A percentile compares a stretch with the other conserved stretches of the same genome.
Evolutionary conservation across 768 basidiomycete species (phyloP).

Genomic region (Amylocystis lapponica): DNA sequence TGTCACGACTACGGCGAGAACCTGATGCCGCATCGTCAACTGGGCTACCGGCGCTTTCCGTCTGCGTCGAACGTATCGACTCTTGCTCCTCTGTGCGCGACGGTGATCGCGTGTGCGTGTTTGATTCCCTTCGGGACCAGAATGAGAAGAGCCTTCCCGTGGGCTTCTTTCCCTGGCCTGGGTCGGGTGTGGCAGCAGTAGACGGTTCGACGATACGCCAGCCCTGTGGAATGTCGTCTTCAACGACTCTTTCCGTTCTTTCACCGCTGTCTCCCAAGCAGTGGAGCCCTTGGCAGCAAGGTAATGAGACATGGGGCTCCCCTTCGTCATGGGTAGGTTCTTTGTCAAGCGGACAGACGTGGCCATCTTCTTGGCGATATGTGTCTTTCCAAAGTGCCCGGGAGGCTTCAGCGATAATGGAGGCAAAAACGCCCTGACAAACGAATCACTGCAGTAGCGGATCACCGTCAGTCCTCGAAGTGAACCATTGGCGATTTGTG

Average conservation of each 20-base stretch:
- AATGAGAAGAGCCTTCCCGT: conserved; percentile 65
- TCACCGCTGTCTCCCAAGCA: conserved; percentile 70
- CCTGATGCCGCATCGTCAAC: conserved; percentile 5
- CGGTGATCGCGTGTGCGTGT: conserved; percentile 6
- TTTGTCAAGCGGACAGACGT: conserved; percentile 62
- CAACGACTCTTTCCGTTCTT: conserved; percentile 41
- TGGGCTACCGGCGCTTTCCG: conserved; percentile 8
- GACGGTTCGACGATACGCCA: conserved; percentile 68
- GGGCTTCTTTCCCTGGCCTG: conserved; percentile 43
- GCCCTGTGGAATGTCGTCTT: conserved; percentile 56
- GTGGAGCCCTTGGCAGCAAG: conserved; percentile 66
- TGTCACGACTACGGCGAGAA: conserved; percentile 16
- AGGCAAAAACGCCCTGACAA: conserved; percentile 43
- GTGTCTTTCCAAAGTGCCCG: conserved; percentile 48
- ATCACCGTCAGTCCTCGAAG: conserved; percentile 2
- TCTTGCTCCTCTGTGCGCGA: background rate
- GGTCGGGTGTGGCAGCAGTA: conserved; percentile 33
- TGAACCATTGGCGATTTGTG: background rate
- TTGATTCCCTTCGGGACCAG: conserved; percentile 45
- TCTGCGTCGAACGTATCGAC: background rate
- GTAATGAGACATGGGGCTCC: conserved; percentile 67
- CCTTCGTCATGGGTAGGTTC: conserved; percentile 44
- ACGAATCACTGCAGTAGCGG: conserved; percentile 29
- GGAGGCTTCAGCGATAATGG: conserved; percentile 42
- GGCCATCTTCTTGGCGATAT: conserved; percentile 50